Evolutionary conservation across 345 rosid genomes (phyloP).

Genomic region (Aquilaria sinensis): DNA sequence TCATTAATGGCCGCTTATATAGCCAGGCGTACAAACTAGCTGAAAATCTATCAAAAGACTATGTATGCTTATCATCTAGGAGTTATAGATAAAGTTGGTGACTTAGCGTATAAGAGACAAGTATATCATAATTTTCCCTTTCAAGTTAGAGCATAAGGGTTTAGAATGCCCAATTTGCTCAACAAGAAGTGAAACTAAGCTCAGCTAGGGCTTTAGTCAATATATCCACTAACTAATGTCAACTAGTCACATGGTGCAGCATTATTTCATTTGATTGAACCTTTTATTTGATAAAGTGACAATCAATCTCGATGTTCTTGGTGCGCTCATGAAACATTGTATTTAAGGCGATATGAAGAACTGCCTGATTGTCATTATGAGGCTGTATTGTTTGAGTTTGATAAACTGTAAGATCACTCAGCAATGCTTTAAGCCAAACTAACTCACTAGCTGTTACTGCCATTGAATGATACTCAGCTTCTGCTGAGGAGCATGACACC

Average conservation of each 20-base stretch:
- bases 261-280: neutral
- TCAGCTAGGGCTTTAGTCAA: neutral
- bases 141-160: too few relatives aligned
- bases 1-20: too few relatives aligned
- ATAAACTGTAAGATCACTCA: neutral
- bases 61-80: too few relatives aligned
- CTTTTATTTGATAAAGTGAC: neutral
- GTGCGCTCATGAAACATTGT: neutral
- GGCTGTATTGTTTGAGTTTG: neutral
- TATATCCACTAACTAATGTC: neutral
- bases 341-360: neutral
- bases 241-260: too few relatives aligned
- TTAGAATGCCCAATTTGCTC: neutral
- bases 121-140: too few relatives aligned
- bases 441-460: neutral
- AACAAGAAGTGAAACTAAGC: neutral
- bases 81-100: too few relatives aligned
- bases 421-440: neutral
- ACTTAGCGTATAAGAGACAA: too few relatives aligned
- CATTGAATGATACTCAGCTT: neutral
- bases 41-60: too few relatives aligned
- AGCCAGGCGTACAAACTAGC: too few relatives aligned
- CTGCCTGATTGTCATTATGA: neutral
- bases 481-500: neutral
- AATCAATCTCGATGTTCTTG: constrained; percentile 1